A percentile compares a stretch with the other conserved stretches of the same genome.
phyloP scores from a whole-genome alignment of 1,284 basidiomycete genomes.

The Moesziomyces antarcticus region DNA sequence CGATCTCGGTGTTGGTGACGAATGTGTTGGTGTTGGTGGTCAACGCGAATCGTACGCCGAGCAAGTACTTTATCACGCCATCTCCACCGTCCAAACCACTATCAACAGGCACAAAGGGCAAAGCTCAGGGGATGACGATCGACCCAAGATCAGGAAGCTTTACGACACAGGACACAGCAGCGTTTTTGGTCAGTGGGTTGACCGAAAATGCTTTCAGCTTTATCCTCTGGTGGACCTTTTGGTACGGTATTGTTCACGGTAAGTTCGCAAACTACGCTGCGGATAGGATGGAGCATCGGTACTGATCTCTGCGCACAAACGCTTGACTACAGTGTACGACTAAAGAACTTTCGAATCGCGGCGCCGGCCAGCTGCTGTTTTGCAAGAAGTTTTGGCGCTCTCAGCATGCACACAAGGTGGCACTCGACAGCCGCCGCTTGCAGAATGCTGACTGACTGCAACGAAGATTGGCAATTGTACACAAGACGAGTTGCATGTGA shows the following conservation, averaged over 20 bases:
- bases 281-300: not conserved
- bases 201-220: conserved; percentile 63
- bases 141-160: conserved; percentile 35
- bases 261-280: conserved; percentile 13
- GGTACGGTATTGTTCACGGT: conserved; percentile 65
- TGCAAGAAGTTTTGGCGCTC: too few species aligned
- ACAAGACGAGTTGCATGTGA: conserved; percentile 25
- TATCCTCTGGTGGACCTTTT: conserved; percentile 67
- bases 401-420: too few species aligned
- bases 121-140: conserved; percentile 4
- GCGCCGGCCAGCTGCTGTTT: too few species aligned
- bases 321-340: too few species aligned
- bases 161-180: conserved; percentile 14
- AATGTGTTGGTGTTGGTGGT: conserved; percentile 53
- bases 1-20: conserved; percentile 49
- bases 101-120: not conserved
- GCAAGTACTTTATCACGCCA: conserved; percentile 48
- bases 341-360: too few species aligned
- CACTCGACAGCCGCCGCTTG: too few species aligned
- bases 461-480: not conserved
- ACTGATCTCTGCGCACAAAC: not conserved
- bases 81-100: conserved; percentile 28
- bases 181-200: conserved; percentile 30
- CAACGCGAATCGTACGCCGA: conserved; percentile 39
- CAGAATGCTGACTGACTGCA: too few species aligned